Conservation (phyloP, 2,329 filamentous ascomycete genomes). For the Claviceps arundinis region DNA sequence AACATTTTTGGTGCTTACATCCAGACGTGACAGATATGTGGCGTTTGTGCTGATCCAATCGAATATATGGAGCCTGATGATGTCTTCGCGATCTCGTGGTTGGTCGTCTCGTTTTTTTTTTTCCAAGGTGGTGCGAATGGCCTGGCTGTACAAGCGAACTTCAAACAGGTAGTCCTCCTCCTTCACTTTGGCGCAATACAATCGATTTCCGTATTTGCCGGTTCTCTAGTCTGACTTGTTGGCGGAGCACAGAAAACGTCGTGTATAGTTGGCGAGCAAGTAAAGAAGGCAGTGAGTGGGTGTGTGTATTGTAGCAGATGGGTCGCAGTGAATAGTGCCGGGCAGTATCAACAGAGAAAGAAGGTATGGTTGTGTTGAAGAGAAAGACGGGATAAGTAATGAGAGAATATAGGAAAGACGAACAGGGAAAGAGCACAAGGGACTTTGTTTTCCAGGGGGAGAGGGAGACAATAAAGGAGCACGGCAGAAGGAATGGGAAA, state of each 20-base stretch:
- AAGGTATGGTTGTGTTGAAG: slow-evolving; percentile 1
- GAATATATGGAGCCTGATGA: neutral
- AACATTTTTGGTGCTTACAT: slow-evolving; percentile 1
- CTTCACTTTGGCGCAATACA: neutral
- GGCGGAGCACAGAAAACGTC: neutral
- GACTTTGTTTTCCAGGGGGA: neutral
- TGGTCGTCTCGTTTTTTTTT: neutral
- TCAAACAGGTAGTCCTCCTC: neutral
- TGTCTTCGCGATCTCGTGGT: neutral
- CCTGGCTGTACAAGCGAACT: neutral
- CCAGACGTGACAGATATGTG: neutral
- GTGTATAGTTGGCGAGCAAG: neutral
- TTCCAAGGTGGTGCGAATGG: neutral
- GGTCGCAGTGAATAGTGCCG: neutral
- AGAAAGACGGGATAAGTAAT: neutral
- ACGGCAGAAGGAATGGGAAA: slow-evolving; percentile 2
- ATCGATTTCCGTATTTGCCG: neutral
- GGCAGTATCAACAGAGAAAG: neutral
- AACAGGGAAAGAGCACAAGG: slow-evolving; percentile 2
- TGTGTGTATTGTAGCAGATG: neutral
- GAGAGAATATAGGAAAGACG: neutral
- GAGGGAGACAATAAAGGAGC: slow-evolving; percentile 1
- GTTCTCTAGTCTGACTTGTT: neutral
- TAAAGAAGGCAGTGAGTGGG: neutral
- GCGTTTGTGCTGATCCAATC: neutral